Evolutionary conservation across 148 eudicot genomes (phyloP).

Genomic region (Cornus florida): DNA sequence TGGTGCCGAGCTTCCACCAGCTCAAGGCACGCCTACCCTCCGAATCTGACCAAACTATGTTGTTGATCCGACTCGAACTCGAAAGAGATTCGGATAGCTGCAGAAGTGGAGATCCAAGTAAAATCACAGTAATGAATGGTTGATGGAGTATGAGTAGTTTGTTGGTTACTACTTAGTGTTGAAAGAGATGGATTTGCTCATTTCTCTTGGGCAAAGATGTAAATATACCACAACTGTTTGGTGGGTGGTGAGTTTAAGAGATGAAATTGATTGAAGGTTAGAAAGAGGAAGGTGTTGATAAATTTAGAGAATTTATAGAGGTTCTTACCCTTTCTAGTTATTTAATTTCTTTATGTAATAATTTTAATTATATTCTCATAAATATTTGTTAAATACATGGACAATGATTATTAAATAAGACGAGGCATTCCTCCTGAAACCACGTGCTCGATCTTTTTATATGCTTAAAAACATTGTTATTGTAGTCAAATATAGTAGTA

Average conservation of each 20-base stretch:
- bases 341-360: constrained; percentile 7
- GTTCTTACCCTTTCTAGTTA: constrained; percentile 1
- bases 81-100: constrained; percentile 39
- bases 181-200: not conserved
- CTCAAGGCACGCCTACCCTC: constrained; percentile 36
- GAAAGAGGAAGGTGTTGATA: constrained; percentile 6
- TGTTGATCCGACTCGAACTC: constrained; percentile 47
- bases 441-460: too few relatives aligned
- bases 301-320: constrained; percentile 7
- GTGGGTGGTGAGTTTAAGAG: not conserved
- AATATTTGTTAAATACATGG: constrained; percentile 4
- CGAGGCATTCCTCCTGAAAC: constrained; percentile 13
- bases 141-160: constrained; percentile 9
- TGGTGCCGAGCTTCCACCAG: constrained; percentile 57
- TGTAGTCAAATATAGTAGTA: too few relatives aligned
- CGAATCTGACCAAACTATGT: constrained; percentile 13
- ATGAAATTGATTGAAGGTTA: too few relatives aligned
- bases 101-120: constrained; percentile 53
- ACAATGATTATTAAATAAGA: not conserved
- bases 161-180: too few relatives aligned
- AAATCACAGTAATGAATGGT: constrained; percentile 29
- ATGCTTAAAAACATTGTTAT: too few relatives aligned
- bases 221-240: constrained; percentile 22
- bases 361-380: constrained; percentile 3
- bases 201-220: constrained; percentile 24